Conservation (phyloP, 192 early-diverging fungal species). For the Linnemannia exigua region DNA sequence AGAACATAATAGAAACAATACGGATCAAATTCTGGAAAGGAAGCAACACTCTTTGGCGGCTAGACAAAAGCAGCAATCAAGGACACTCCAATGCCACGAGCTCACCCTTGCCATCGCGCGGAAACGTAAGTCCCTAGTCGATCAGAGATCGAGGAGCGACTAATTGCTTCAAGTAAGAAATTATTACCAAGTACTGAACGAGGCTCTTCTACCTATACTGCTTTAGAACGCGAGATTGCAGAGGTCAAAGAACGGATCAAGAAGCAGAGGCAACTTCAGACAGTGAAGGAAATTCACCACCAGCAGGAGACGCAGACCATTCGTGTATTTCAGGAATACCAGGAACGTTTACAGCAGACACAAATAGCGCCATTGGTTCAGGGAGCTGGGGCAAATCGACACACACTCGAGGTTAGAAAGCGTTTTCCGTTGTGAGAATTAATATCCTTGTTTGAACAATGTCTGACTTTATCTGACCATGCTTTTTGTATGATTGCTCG, state of each 20-base stretch:
- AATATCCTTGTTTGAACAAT: too few species aligned
- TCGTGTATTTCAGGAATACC: constrained; percentile 14
- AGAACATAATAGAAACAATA: neutral
- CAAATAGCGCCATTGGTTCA: neutral
- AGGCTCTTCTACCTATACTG: neutral
- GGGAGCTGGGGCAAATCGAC: neutral
- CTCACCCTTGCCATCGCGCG: constrained; percentile 23
- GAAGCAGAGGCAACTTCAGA: constrained; percentile 29
- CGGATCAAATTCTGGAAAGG: neutral
- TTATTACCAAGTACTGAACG: neutral
- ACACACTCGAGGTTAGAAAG: constrained; percentile 5
- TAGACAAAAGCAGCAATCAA: constrained; percentile 4
- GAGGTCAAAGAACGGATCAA: constrained; percentile 32
- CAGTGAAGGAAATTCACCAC: constrained; percentile 25
- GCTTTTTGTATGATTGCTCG: neutral
- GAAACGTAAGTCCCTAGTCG: constrained; percentile 26
- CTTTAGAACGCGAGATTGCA: constrained; percentile 38
- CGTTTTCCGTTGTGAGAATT: neutral
- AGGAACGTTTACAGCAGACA: neutral
- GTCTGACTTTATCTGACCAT: neutral
- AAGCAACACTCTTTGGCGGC: neutral
- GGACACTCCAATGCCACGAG: constrained; percentile 8
- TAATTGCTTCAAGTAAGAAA: neutral
- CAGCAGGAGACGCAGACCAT: constrained; percentile 23
- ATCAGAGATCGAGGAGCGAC: neutral